Evolutionary conservation across 495 filamentous ascomycete genomes (phyloP).

Genomic region (Aspergillus homomorphus): DNA sequence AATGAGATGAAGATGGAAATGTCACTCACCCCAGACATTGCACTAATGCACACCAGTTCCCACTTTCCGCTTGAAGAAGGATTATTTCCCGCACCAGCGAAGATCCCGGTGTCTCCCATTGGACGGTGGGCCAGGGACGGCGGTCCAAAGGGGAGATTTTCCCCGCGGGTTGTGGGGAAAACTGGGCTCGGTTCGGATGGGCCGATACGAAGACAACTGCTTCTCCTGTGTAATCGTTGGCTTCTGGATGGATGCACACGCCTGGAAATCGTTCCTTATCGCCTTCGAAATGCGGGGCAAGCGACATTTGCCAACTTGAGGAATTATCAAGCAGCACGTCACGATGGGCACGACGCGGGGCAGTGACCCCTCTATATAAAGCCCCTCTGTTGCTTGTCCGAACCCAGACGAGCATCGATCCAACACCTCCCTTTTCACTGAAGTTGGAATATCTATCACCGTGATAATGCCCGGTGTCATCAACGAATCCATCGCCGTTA

Average conservation of each 20-base stretch:
- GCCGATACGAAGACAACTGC: background rate
- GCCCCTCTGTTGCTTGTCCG: background rate
- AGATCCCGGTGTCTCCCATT: background rate
- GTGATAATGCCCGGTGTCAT: constrained; percentile 32
- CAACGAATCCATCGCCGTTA: constrained; percentile 39
- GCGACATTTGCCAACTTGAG: background rate
- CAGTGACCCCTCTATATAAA: background rate
- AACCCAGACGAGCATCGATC: background rate
- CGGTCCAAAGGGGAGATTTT: constrained; percentile 4
- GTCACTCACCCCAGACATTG: background rate
- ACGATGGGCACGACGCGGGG: background rate
- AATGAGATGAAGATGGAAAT: background rate
- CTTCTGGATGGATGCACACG: background rate
- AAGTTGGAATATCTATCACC: background rate
- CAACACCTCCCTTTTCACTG: background rate
- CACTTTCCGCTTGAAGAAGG: background rate
- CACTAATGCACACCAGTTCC: background rate
- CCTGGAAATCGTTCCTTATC: background rate
- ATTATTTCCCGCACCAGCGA: constrained; percentile 3
- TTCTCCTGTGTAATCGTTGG: background rate
- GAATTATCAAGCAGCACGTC: background rate
- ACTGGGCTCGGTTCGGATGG: background rate
- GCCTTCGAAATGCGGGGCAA: background rate
- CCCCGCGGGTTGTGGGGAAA: constrained; percentile 13
- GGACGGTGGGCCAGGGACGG: background rate